These are phyloP conservation scores for Phytophthora cactorum DNA, from an alignment of 352 stramenopile species.

Conservation along the genomic window DNA sequence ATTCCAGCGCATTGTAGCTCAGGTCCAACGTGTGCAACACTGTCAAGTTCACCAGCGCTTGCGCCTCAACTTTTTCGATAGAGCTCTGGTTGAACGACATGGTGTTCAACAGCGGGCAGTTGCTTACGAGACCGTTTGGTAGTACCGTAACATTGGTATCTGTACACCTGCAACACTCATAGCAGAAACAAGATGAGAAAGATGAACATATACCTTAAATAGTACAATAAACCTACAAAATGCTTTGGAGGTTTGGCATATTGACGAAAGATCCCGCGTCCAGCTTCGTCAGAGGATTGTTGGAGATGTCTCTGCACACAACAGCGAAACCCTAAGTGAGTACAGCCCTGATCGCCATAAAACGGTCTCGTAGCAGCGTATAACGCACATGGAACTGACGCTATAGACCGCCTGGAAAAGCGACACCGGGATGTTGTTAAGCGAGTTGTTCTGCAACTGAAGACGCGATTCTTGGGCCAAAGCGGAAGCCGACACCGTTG, in stretches of 20 bases:
- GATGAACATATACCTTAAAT: neutral
- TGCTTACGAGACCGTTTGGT: slow-evolving; percentile 34
- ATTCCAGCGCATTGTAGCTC: slow-evolving; percentile 58
- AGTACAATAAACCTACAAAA: slow-evolving; percentile 40
- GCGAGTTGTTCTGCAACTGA: slow-evolving; percentile 58
- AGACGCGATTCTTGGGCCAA: slow-evolving; percentile 42
- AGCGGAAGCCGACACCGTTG: slow-evolving; percentile 24
- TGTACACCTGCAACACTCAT: slow-evolving; percentile 30
- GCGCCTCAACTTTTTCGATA: slow-evolving; percentile 52
- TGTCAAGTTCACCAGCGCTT: slow-evolving; percentile 57
- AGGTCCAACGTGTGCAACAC: slow-evolving; percentile 61
- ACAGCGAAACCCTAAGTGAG: neutral
- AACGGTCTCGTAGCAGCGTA: neutral
- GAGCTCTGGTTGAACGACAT: slow-evolving; percentile 52
- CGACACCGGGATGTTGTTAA: slow-evolving; percentile 43
- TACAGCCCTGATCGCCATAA: neutral
- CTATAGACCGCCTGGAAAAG: slow-evolving; percentile 55
- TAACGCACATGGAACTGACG: slow-evolving; percentile 47
- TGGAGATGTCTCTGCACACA: slow-evolving; percentile 49
- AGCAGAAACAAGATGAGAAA: slow-evolving; percentile 5
- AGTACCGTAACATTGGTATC: slow-evolving; percentile 52
- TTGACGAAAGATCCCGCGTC: slow-evolving; percentile 52
- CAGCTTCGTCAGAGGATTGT: slow-evolving; percentile 65
- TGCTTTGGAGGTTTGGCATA: slow-evolving; percentile 45
- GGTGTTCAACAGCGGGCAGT: slow-evolving; percentile 47